Conservation (phyloP, 192 early-diverging fungal genomes). For the Coemansia reversa region DNA sequence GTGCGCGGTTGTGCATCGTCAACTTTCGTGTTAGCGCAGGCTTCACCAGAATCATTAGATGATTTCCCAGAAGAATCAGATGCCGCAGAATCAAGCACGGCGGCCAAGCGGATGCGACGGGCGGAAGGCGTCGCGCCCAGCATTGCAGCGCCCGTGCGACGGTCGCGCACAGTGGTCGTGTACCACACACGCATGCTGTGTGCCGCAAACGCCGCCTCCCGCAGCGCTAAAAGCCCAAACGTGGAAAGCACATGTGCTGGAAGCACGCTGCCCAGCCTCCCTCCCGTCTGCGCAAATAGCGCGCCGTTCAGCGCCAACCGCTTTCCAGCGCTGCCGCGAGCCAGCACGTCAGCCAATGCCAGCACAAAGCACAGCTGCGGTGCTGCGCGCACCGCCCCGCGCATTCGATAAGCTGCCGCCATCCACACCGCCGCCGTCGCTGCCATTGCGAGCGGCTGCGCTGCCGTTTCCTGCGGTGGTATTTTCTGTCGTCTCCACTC, state of each 20-base stretch:
- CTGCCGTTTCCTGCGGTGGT: too few relatives aligned
- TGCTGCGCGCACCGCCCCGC: neutral
- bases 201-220: slow-evolving; percentile 26
- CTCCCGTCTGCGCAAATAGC: slow-evolving; percentile 5
- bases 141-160: slow-evolving; percentile 28
- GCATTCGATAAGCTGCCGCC: neutral
- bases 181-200: slow-evolving; percentile 49
- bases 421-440: slow-evolving; percentile 7
- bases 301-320: slow-evolving; percentile 7
- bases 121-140: slow-evolving; percentile 2
- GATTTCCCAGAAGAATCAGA: too few relatives aligned
- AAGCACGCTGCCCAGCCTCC: slow-evolving; percentile 12
- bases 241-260: slow-evolving; percentile 27
- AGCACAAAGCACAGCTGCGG: slow-evolving; percentile 1
- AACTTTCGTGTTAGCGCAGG: neutral
- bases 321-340: slow-evolving; percentile 1
- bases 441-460: neutral
- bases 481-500: slow-evolving; percentile 11
- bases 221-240: slow-evolving; percentile 17
- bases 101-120: too few relatives aligned
- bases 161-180: slow-evolving; percentile 33
- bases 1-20: neutral
- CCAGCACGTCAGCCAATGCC: slow-evolving; percentile 4
- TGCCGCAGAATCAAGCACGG: too few relatives aligned
- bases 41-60: neutral